A percentile compares a stretch with the other conserved stretches of the same genome.
These are phyloP conservation scores for Rhododendron kiyosumense DNA, from an alignment of 148 eudicot genomes.

Conservation along the genomic window DNA sequence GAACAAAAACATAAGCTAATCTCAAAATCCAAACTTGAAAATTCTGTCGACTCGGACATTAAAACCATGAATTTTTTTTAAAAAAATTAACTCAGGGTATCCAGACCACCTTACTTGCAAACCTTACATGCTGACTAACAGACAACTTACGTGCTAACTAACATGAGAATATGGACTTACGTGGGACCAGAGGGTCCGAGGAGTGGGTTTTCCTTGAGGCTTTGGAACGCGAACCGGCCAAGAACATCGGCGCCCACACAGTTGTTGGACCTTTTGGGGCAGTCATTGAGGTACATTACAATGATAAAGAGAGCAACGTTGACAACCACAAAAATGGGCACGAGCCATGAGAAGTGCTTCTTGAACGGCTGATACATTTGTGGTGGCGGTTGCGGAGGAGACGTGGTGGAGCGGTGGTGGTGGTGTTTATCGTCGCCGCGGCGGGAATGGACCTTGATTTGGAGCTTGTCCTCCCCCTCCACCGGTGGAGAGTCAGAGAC, in stretches of 20 bases:
- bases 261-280: slow-evolving; percentile 37
- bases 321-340: slow-evolving; percentile 37
- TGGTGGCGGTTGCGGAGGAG: neutral
- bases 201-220: slow-evolving; percentile 64
- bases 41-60: neutral
- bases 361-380: slow-evolving; percentile 31
- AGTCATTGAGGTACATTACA: slow-evolving; percentile 63
- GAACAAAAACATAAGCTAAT: neutral
- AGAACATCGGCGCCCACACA: slow-evolving; percentile 37
- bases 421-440: neutral
- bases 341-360: slow-evolving; percentile 55
- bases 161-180: slow-evolving; percentile 24
- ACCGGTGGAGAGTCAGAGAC: slow-evolving; percentile 22
- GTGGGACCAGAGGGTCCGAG: slow-evolving; percentile 71
- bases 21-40: neutral
- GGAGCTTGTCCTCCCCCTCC: slow-evolving; percentile 19
- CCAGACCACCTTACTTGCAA: neutral
- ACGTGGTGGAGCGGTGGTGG: neutral
- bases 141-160: no score
- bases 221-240: slow-evolving; percentile 68
- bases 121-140: no score
- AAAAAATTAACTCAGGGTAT: neutral
- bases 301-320: slow-evolving; percentile 42
- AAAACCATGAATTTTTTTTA: no score
- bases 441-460: slow-evolving; percentile 31